These are phyloP conservation scores for Backusella psychrophila DNA, from an alignment of 192 early-diverging fungal genomes.

Conservation along the genomic window DNA sequence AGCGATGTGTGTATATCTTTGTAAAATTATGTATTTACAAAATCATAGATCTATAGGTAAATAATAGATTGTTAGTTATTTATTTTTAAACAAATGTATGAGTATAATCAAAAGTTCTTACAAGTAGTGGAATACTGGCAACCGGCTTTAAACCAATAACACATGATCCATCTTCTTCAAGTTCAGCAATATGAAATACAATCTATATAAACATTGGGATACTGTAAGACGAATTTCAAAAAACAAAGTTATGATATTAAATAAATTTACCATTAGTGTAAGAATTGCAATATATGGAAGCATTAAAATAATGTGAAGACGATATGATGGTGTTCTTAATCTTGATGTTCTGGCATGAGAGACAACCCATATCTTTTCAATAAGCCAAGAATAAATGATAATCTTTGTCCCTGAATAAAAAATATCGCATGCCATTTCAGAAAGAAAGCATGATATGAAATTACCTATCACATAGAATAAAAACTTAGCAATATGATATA, in stretches of 20 bases:
- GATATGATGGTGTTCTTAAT: slow-evolving; percentile 27
- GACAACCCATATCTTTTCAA: slow-evolving; percentile 38
- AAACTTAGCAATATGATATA: neutral
- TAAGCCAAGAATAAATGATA: slow-evolving; percentile 41
- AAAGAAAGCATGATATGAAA: slow-evolving; percentile 33
- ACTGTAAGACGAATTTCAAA: neutral
- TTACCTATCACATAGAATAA: slow-evolving; percentile 8
- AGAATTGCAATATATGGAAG: slow-evolving; percentile 36
- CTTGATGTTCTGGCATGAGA: slow-evolving; percentile 19
- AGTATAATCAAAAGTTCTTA: slow-evolving; percentile 13
- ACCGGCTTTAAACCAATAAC: slow-evolving; percentile 29
- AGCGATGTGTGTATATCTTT: neutral
- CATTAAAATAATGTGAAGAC: slow-evolving; percentile 23
- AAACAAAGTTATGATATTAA: neutral
- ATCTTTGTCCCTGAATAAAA: slow-evolving; percentile 44
- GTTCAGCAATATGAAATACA: slow-evolving; percentile 20
- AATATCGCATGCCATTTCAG: slow-evolving; percentile 39
- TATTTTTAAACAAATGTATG: neutral
- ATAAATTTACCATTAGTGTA: slow-evolving; percentile 28
- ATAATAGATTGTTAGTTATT: neutral
- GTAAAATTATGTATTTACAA: slow-evolving; percentile 18
- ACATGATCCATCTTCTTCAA: slow-evolving; percentile 24
- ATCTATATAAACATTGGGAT: slow-evolving; percentile 11
- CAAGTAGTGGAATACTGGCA: slow-evolving; percentile 37
- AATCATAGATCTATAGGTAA: slow-evolving; percentile 26